These are phyloP conservation scores for Yamadazyma epiphylla DNA, from an alignment of 1,139 yeast genomes.

Conservation along the genomic window DNA sequence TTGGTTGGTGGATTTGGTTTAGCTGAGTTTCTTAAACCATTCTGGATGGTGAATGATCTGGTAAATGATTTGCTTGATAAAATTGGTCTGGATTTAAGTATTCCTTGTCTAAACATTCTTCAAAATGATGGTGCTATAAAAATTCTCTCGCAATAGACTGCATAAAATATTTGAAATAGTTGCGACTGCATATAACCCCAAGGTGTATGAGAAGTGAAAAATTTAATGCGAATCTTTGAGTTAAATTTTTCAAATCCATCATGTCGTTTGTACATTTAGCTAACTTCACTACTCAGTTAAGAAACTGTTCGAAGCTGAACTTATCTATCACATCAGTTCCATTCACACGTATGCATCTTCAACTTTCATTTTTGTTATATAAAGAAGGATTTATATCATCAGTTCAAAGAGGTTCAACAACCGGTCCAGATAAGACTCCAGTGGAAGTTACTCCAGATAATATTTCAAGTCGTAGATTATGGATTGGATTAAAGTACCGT, in stretches of 20 bases:
- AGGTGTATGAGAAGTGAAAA: not conserved
- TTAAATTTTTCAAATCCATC: conserved; percentile 7
- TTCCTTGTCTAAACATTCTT: no score
- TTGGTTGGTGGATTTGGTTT: no score
- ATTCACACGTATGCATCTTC: conserved; percentile 76
- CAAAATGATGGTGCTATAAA: no score
- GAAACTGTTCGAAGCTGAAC: conserved; percentile 79
- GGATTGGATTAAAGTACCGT: conserved; percentile 90
- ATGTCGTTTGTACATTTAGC: conserved; percentile 89
- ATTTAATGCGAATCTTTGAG: conserved; percentile 1
- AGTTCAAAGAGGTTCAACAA: conserved; percentile 79
- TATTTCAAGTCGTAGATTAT: conserved; percentile 77
- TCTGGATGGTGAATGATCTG: no score
- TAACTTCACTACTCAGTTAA: conserved; percentile 82
- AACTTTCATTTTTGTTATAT: conserved; percentile 78
- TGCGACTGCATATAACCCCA: not conserved
- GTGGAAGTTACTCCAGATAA: conserved; percentile 87
- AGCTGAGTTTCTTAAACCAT: no score
- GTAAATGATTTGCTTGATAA: no score
- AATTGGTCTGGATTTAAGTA: no score
- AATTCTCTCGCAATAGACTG: no score
- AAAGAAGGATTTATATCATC: conserved; percentile 87
- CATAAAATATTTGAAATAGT: no score
- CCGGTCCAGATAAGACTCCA: conserved; percentile 79
- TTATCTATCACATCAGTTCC: conserved; percentile 79